phyloP scores from a whole-genome alignment of 2,329 filamentous ascomycete genomes.

The Hypoxylon sp. region DNA sequence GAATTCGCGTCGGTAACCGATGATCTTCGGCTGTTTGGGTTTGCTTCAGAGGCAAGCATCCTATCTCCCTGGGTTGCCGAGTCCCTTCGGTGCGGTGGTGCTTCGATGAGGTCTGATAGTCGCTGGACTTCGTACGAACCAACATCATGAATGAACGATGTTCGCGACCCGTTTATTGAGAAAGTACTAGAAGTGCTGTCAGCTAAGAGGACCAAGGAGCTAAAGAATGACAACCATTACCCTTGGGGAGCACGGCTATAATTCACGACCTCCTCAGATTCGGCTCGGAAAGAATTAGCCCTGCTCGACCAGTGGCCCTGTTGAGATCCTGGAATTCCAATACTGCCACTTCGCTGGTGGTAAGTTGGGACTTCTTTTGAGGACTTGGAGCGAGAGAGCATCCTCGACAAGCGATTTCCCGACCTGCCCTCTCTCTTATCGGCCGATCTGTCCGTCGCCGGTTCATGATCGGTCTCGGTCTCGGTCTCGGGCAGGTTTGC shows the following conservation, averaged over 20 bases:
- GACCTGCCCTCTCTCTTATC: slow-evolving; percentile 20
- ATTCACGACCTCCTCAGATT: slow-evolving; percentile 24
- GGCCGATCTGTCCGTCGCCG: slow-evolving; percentile 4
- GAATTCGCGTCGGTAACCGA: slow-evolving; percentile 36
- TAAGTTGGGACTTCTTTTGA: slow-evolving; percentile 38
- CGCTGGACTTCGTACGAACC: slow-evolving; percentile 56
- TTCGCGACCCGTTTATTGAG: slow-evolving; percentile 46
- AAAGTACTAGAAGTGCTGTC: slow-evolving; percentile 39
- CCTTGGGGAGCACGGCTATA: slow-evolving; percentile 27
- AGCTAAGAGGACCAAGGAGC: slow-evolving; percentile 2
- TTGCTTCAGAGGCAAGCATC: slow-evolving; percentile 45
- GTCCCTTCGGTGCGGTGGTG: slow-evolving; percentile 45
- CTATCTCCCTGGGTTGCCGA: slow-evolving; percentile 48
- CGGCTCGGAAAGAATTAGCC: slow-evolving; percentile 46
- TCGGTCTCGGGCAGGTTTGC: slow-evolving; percentile 33
- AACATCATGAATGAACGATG: slow-evolving; percentile 54
- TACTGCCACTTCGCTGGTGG: slow-evolving; percentile 43
- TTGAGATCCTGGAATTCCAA: slow-evolving; percentile 38
- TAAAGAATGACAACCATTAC: slow-evolving; percentile 14
- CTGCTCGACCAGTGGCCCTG: slow-evolving; percentile 39
- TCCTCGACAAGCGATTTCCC: slow-evolving; percentile 37
- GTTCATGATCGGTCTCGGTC: slow-evolving; percentile 23
- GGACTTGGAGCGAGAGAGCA: slow-evolving; percentile 50
- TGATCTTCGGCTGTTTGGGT: slow-evolving; percentile 43
- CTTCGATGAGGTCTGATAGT: slow-evolving; percentile 51